Conservation (phyloP, 805 yeast genomes). For the Myxozyma neglecta region DNA sequence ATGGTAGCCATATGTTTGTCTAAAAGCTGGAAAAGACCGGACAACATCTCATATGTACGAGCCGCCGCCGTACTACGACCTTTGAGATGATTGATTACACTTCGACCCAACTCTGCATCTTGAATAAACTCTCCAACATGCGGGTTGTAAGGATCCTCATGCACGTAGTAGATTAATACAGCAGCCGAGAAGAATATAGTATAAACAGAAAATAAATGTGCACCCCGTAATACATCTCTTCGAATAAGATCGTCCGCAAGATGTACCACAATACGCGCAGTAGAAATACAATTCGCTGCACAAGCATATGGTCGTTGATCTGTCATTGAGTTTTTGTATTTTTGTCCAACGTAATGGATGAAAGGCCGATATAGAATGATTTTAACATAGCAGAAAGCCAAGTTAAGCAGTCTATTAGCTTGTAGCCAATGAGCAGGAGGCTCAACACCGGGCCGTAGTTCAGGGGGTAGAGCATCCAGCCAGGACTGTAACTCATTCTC, state of each 20-base stretch:
- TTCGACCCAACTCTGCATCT: slow-evolving; percentile 81
- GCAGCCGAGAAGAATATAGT: slow-evolving; percentile 88
- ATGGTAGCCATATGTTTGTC: slow-evolving; percentile 32
- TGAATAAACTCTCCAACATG: slow-evolving; percentile 50
- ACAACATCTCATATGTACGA: slow-evolving; percentile 68
- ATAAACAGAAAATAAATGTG: slow-evolving; percentile 89
- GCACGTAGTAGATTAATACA: slow-evolving; percentile 77
- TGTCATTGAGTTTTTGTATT: slow-evolving; percentile 39
- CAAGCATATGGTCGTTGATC: slow-evolving; percentile 66
- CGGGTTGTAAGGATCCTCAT: slow-evolving; percentile 45
- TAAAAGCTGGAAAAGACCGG: slow-evolving; percentile 36
- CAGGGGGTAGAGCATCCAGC: slow-evolving; percentile 68
- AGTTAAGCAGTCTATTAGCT: slow-evolving; percentile 64
- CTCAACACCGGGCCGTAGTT: slow-evolving; percentile 67
- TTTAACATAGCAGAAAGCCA: slow-evolving; percentile 58
- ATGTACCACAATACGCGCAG: slow-evolving; percentile 78
- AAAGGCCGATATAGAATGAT: slow-evolving; percentile 84
- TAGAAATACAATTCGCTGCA: slow-evolving; percentile 80
- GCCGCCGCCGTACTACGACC: slow-evolving; percentile 75
- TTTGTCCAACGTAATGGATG: slow-evolving; percentile 75
- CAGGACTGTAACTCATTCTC: slow-evolving; percentile 71
- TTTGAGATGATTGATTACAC: slow-evolving; percentile 67
- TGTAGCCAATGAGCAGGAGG: slow-evolving; percentile 66
- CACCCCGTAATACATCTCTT: slow-evolving; percentile 70
- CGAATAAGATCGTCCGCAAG: slow-evolving; percentile 78